These are phyloP conservation scores for Phytophthora megakarya DNA, from an alignment of 352 stramenopile species.

Conservation along the genomic window DNA sequence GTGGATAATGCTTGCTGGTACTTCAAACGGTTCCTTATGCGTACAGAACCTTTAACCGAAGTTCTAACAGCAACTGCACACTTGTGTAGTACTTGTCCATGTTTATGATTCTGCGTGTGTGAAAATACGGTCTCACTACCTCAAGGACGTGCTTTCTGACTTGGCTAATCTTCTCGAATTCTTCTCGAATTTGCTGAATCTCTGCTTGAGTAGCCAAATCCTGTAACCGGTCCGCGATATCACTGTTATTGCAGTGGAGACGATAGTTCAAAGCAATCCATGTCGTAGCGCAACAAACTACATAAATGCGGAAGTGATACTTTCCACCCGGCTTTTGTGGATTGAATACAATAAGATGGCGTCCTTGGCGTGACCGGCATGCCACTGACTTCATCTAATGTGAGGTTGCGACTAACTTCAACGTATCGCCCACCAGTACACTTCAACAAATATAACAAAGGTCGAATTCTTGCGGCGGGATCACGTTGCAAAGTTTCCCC, in stretches of 20 bases:
- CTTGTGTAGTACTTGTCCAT: no score
- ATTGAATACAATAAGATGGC: not conserved
- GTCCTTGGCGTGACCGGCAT: slow-evolving; percentile 2
- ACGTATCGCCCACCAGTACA: not conserved
- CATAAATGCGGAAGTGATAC: slow-evolving; percentile 45
- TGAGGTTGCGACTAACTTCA: not conserved
- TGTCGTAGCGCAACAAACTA: slow-evolving; percentile 33
- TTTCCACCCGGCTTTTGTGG: slow-evolving; percentile 36
- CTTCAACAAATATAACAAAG: slow-evolving; percentile 13
- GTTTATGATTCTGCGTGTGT: no score
- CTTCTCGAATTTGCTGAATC: slow-evolving; percentile 8
- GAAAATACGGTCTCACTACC: no score
- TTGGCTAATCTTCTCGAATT: not conserved
- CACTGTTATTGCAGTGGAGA: slow-evolving; percentile 25
- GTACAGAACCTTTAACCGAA: slow-evolving; percentile 5
- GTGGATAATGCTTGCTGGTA: slow-evolving; percentile 30
- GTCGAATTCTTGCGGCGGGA: slow-evolving; percentile 11
- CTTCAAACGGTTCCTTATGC: slow-evolving; percentile 22
- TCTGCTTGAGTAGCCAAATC: not conserved
- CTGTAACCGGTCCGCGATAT: slow-evolving; percentile 25
- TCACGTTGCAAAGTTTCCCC: not conserved
- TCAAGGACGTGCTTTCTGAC: no score
- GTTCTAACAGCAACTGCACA: no score
- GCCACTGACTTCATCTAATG: slow-evolving; percentile 1
- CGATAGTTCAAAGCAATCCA: slow-evolving; percentile 38